A percentile compares a stretch with the other conserved stretches of the same genome.
phyloP scores from a whole-genome alignment of 1,284 basidiomycete genomes.

The Leccinum fallax region DNA sequence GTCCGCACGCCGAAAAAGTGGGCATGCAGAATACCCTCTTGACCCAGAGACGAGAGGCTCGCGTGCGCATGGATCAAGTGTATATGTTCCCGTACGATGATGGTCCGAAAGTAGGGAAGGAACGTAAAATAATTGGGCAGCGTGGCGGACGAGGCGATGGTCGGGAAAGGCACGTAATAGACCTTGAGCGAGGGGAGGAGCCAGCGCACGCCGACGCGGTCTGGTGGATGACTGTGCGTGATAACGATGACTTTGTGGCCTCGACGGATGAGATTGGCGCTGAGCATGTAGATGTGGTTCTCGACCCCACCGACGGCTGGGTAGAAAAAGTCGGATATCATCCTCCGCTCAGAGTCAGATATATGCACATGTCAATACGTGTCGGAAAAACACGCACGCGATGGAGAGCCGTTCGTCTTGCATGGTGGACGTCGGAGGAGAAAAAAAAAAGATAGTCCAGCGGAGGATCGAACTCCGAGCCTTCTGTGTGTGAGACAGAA shows the following conservation, averaged over 20 bases:
- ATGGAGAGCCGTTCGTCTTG: constrained; percentile 31
- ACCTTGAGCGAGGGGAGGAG: constrained; percentile 87
- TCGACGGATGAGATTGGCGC: constrained; percentile 77
- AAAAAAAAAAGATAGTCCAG: constrained; percentile 38
- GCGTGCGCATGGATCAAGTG: constrained; percentile 93
- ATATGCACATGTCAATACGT: not conserved
- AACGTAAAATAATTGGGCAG: constrained; percentile 94
- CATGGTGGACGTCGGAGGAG: constrained; percentile 15
- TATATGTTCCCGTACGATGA: constrained; percentile 86
- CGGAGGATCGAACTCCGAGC: constrained; percentile 49
- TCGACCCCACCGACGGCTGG: constrained; percentile 96
- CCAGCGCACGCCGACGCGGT: constrained; percentile 89
- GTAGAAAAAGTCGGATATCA: constrained; percentile 98
- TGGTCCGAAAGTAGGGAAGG: constrained; percentile 88
- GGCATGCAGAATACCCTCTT: constrained; percentile 91
- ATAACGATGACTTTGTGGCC: constrained; percentile 96
- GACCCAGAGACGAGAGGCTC: constrained; percentile 85
- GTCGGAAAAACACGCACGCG: constrained; percentile 24
- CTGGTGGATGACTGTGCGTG: constrained; percentile 87
- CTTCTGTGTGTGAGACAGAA: constrained; percentile 50
- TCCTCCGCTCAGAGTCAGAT: constrained; percentile 47
- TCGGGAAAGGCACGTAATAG: constrained; percentile 89
- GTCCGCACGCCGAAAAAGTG: constrained; percentile 83
- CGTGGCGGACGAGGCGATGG: constrained; percentile 89
- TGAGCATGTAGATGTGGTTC: constrained; percentile 93